Conservation (phyloP, 2,329 filamentous ascomycete species). For the Pseudopithomyces maydicus region DNA sequence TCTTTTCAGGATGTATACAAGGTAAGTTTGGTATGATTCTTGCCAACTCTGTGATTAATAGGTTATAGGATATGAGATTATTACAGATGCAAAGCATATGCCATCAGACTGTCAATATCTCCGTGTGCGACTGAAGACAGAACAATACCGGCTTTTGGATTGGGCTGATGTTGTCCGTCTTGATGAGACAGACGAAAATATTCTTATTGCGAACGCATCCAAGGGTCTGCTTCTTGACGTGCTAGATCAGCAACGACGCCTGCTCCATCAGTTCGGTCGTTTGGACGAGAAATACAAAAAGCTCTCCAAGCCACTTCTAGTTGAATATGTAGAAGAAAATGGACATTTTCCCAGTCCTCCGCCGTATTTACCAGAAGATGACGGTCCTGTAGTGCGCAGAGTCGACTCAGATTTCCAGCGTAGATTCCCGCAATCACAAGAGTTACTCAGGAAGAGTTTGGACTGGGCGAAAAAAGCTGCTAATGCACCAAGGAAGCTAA, state of each 20-base stretch:
- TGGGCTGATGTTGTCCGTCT: slow-evolving; percentile 43
- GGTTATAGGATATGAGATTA: slow-evolving; percentile 41
- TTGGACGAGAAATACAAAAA: slow-evolving; percentile 37
- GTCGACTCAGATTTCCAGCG: slow-evolving; percentile 26
- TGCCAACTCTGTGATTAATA: not conserved
- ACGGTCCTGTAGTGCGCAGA: slow-evolving; percentile 14
- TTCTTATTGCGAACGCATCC: slow-evolving; percentile 38
- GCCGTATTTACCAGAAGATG: slow-evolving; percentile 14
- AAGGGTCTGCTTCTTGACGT: slow-evolving; percentile 43
- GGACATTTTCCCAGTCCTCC: slow-evolving; percentile 17
- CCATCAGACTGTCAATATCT: slow-evolving; percentile 39
- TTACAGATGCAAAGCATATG: slow-evolving; percentile 43
- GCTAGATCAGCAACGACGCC: slow-evolving; percentile 39
- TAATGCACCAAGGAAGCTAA: slow-evolving; percentile 30
- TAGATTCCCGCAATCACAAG: slow-evolving; percentile 37
- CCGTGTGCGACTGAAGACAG: slow-evolving; percentile 43
- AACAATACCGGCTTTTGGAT: slow-evolving; percentile 45
- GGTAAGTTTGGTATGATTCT: slow-evolving; percentile 15
- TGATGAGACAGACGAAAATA: slow-evolving; percentile 37
- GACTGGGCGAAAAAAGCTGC: slow-evolving; percentile 32
- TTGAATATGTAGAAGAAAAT: slow-evolving; percentile 26
- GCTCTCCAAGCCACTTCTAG: slow-evolving; percentile 34
- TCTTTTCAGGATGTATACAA: slow-evolving; percentile 45
- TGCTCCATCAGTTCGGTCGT: slow-evolving; percentile 38
- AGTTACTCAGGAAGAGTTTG: slow-evolving; percentile 35